A percentile compares a stretch with the other conserved stretches of the same genome.
Conservation (phyloP, 768 basidiomycete genomes). For the Botryobasidium botryosum region DNA sequence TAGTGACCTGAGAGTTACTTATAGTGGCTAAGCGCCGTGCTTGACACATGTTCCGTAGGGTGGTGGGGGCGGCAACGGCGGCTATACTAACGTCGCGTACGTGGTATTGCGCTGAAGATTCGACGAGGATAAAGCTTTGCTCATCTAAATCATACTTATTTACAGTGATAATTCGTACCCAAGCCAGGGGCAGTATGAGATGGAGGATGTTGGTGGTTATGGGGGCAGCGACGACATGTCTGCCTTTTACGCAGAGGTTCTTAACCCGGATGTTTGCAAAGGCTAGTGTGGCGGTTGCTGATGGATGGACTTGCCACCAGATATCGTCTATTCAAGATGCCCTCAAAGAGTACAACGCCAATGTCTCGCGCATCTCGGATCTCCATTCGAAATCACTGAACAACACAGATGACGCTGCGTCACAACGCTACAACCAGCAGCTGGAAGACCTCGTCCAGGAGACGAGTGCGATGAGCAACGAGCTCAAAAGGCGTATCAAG, state of each 20-base stretch:
- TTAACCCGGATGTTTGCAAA: constrained; percentile 3
- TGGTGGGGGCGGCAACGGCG: constrained; percentile 14
- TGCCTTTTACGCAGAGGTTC: constrained; percentile 13
- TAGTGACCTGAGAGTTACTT: constrained; percentile 4
- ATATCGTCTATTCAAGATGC: constrained; percentile 61
- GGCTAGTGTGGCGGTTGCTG: constrained; percentile 3
- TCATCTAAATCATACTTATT: too few relatives aligned
- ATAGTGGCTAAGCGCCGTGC: neutral
- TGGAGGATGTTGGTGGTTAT: neutral
- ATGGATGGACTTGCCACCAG: constrained; percentile 28
- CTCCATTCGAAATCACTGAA: constrained; percentile 20
- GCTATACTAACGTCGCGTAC: neutral
- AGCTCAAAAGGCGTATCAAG: constrained; percentile 43
- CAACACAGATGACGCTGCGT: constrained; percentile 16
- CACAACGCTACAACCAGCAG: constrained; percentile 11
- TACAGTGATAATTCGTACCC: constrained; percentile 8
- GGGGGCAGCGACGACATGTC: constrained; percentile 11
- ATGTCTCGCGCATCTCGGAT: constrained; percentile 21
- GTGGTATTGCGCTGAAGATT: too few relatives aligned
- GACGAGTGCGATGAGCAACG: constrained; percentile 39
- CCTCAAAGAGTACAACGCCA: constrained; percentile 35
- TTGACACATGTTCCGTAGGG: constrained; percentile 11
- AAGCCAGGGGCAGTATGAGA: constrained; percentile 2
- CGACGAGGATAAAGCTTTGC: too few relatives aligned
- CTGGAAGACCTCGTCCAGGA: constrained; percentile 31